Evolutionary conservation across 2,329 filamentous ascomycete species (phyloP), one percentile per base, ranked within the genome.

Genomic region (Elsinoe perseae): DNA sequence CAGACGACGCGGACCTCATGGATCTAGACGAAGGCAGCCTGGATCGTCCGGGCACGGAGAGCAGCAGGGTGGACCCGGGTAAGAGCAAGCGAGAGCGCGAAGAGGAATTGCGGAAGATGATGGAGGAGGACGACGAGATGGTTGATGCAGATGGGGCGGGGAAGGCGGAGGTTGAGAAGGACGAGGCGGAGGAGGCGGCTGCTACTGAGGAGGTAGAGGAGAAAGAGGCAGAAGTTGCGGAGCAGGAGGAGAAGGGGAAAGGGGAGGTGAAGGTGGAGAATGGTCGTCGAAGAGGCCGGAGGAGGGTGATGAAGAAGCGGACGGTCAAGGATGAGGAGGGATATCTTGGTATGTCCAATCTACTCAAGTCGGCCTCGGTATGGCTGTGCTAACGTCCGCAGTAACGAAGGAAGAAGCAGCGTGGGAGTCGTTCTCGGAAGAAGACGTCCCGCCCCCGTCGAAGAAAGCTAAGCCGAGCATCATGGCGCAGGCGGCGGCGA

Each of bases 391-490:
- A 42, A 42, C 8, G 30, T 38, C 10, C 59, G 36, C 63, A 93
- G 91, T 95, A 28, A 95, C 90, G 1, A 86, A 85, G 62, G 87
- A 95, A 70, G 89, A 95, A 66, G 73, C 80, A 0, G 85, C 79
- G 0, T 96, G 91, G 91, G 91, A 96, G 69, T 92, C 87, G 0
- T 95, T 95, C 73, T 95, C 89, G 0, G 91, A 96, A 68, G 90
- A 95, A 61, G 90, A 95, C 62, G 80, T 84, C 20, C 76, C 77
- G 28, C 70, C 74, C 7, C 53, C 53, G 32, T 36, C 32, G 10
- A 76, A 80, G 66, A 83, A 81, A 65, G 65, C 75, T 5, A 85
- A 82, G 59, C 57, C 65, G 44, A 58, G 63, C 44, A 62, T 68
- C 1, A 73, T 75, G 1, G 88, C 89, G 66, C 71, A 58, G 61